phyloP scores from a whole-genome alignment of 2,329 filamentous ascomycete genomes.

The Colletotrichum sp. region DNA sequence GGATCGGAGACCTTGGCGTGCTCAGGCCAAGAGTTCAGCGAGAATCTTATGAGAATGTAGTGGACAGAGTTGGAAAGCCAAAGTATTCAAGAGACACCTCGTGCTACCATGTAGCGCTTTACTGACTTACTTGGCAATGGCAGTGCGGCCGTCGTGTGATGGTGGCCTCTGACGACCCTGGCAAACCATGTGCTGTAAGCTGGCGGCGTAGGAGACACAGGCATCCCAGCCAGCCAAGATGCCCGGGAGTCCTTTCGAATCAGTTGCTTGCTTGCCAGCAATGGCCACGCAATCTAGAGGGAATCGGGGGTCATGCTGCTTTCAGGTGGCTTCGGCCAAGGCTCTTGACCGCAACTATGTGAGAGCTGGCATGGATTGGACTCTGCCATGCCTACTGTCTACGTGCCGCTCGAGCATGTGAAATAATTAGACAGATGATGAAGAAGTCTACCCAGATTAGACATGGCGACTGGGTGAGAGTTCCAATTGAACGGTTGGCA shows the following conservation, averaged over 20 bases:
- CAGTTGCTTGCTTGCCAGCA: not conserved
- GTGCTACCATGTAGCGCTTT: not conserved
- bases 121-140: not conserved
- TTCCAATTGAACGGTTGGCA: not conserved
- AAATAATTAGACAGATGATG: not conserved
- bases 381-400: not conserved
- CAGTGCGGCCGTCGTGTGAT: not conserved
- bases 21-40: not conserved
- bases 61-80: not conserved
- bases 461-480: not conserved
- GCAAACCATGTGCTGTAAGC: not conserved
- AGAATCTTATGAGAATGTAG: not conserved
- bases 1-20: not conserved
- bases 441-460: not conserved
- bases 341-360: not conserved
- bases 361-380: not conserved
- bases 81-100: not conserved
- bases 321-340: not conserved
- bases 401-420: not conserved
- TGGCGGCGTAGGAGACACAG: not conserved
- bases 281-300: not conserved
- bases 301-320: not conserved
- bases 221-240: not conserved
- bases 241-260: not conserved
- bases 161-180: not conserved